phyloP scores from a whole-genome alignment of 208 protist genomes.

The Trypanosoma mega region DNA sequence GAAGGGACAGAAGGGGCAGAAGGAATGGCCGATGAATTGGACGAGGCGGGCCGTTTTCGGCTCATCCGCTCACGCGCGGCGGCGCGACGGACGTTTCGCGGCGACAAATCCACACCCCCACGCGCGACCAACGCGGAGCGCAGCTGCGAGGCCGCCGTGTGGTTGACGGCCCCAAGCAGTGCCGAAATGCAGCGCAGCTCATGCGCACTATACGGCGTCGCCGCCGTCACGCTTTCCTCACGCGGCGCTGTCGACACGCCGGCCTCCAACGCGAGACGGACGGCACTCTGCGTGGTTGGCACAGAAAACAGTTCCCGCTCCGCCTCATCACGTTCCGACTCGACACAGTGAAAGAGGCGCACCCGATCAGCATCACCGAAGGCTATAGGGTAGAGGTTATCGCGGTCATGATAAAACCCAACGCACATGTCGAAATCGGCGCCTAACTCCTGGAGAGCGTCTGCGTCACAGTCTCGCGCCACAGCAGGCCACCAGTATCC shows the following conservation, averaged over 20 bases:
- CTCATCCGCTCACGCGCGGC: conserved; percentile 17
- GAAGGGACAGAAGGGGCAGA: too few species aligned
- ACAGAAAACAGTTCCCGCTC: conserved; percentile 47
- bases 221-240: neutral
- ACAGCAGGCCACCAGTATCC: conserved; percentile 80
- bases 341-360: conserved; percentile 38
- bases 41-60: conserved; percentile 29
- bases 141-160: conserved; percentile 34
- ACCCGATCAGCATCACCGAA: conserved; percentile 30
- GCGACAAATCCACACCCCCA: conserved; percentile 30
- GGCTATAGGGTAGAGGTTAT: conserved; percentile 56
- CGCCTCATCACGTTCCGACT: conserved; percentile 25
- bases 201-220: conserved; percentile 26
- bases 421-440: conserved; percentile 57
- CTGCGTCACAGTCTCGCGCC: conserved; percentile 23
- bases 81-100: conserved; percentile 9
- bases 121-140: conserved; percentile 21
- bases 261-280: conserved; percentile 11
- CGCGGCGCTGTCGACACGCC: neutral
- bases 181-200: conserved; percentile 59
- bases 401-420: conserved; percentile 73
- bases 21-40: too few species aligned
- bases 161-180: conserved; percentile 47
- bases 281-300: conserved; percentile 5
- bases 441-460: conserved; percentile 6